Evolutionary conservation across 805 yeast species (phyloP), one percentile per base, ranked within the genome.

Genomic region (Ogataea salicorniae): DNA sequence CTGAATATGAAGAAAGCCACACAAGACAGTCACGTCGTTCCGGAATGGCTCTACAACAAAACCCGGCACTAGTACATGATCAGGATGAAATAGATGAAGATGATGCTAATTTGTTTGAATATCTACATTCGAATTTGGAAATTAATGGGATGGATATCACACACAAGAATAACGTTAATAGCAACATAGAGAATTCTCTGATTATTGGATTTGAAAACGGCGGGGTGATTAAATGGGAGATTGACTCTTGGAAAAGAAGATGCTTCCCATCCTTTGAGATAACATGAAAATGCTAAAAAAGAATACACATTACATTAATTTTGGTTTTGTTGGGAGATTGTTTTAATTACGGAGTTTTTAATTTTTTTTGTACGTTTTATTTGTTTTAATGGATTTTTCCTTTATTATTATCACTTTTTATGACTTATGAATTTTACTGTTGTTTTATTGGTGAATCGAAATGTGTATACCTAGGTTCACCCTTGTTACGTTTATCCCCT

Each of bases 151-250:
- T 84, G 48, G 83, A 80, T 47, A 76, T 86, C 76, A 64, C 76
- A 41, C 29, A 38, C 7, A 72, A 72, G 41, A 75, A 73, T 51
- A 62, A 63, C 16, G 72, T 76, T 15, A 72, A 72, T 41, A 75
- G 73, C 51, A 62, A 63, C 16, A 72, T 76, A 14, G 55, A 54
- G 16, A 71, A 79, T 17, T 71, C 74, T 35, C 61, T 84, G 36
- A 68, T 80, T 6, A 77, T 84, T 34, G 91, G 87, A 1, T 74
- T 81, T 45, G 83, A 80, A 49, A 79, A 76, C 40, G 95, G 95
- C 39, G 95, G 95, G 0, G 68, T 87, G 18, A 71, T 82, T 41
- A 72, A 74, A 53, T 87, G 92, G 90, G 79, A 77, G 39, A 75
- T 87, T 41, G 85, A 84, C 56, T 73, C 79, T 15, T 76, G 81